Conservation (phyloP, 495 filamentous ascomycete species). For the Aspergillus avenaceus region DNA sequence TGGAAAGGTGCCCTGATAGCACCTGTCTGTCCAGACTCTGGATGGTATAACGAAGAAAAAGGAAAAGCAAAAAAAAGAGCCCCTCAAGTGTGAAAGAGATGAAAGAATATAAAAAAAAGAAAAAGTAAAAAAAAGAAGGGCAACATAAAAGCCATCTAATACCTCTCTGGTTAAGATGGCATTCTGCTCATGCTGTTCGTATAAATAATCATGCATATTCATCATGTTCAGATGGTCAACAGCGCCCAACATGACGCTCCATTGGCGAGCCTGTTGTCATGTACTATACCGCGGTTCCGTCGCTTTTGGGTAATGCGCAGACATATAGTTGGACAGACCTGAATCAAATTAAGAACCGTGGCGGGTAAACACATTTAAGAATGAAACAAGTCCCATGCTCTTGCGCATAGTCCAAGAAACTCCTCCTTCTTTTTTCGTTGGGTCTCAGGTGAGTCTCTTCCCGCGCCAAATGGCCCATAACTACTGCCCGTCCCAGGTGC, state of each 20-base stretch:
- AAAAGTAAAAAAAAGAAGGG: slow-evolving; percentile 8
- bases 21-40: background rate
- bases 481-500: slow-evolving; percentile 54
- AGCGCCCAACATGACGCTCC: background rate
- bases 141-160: slow-evolving; percentile 10
- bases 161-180: background rate
- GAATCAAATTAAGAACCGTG: too few relatives aligned
- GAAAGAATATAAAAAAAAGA: slow-evolving; percentile 11
- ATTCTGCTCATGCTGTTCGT: slow-evolving; percentile 20
- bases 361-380: slow-evolving; percentile 50
- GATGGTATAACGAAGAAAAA: background rate
- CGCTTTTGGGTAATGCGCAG: too few relatives aligned
- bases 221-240: slow-evolving; percentile 12
- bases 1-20: background rate
- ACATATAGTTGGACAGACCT: too few relatives aligned
- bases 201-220: slow-evolving; percentile 19
- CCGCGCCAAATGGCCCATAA: slow-evolving; percentile 69
- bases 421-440: slow-evolving; percentile 89
- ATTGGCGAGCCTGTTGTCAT: background rate
- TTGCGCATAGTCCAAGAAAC: slow-evolving; percentile 78
- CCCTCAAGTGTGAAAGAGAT: background rate
- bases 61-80: background rate
- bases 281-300: background rate
- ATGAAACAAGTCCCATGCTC: slow-evolving; percentile 97
- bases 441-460: slow-evolving; percentile 78